A percentile compares a stretch with the other conserved stretches of the same genome.
phyloP scores from a whole-genome alignment of 2,329 filamentous ascomycete species.

The Albophoma yamanashiensis region DNA sequence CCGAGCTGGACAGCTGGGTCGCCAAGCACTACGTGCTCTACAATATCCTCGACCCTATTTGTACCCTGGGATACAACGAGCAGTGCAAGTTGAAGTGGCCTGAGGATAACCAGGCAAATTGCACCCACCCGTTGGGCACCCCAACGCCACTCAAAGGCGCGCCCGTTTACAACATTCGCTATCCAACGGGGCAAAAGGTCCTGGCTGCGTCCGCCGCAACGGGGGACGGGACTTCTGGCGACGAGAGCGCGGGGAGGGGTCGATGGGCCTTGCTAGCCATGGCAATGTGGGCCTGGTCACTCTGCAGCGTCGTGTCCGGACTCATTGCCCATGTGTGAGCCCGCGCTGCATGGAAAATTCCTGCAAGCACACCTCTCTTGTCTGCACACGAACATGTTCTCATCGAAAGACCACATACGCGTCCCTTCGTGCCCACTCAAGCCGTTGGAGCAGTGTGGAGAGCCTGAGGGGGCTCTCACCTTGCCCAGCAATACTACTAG shows the following conservation, averaged over 20 bases:
- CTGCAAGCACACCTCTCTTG: too few relatives aligned
- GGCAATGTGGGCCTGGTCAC: background rate
- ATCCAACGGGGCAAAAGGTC: conserved; percentile 31
- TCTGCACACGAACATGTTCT: too few relatives aligned
- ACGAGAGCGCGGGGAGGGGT: background rate
- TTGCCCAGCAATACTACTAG: too few relatives aligned
- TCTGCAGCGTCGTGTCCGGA: background rate
- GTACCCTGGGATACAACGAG: conserved; percentile 35
- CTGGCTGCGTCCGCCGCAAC: background rate
- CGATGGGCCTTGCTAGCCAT: too few relatives aligned
- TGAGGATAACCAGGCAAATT: conserved; percentile 31
- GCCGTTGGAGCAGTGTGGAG: background rate
- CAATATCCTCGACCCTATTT: conserved; percentile 40
- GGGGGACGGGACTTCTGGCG: background rate
- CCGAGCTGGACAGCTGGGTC: conserved; percentile 31
- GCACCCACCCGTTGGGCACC: conserved; percentile 29
- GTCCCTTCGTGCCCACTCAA: background rate
- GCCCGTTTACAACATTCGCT: conserved; percentile 36
- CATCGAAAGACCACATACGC: background rate
- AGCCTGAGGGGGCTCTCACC: background rate
- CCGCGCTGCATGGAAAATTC: background rate
- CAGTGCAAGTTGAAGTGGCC: conserved; percentile 32
- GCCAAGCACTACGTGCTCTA: conserved; percentile 35
- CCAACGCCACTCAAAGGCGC: conserved; percentile 20
- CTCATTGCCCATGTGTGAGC: background rate